Conservation (phyloP, 768 basidiomycete genomes). For the Thelephora aurantiotincta region DNA sequence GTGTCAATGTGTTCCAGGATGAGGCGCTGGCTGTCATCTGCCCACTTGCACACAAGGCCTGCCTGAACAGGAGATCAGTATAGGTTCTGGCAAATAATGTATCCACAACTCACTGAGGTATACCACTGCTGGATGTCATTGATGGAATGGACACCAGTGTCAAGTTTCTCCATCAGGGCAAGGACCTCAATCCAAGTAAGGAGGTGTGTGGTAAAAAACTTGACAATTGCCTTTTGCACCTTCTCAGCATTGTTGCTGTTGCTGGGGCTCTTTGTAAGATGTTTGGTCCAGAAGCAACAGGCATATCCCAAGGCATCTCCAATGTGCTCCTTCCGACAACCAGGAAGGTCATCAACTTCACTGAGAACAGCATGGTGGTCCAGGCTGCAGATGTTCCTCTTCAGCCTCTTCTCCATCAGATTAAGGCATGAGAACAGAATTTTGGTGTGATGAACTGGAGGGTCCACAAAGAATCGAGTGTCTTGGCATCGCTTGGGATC, state of each 20-base stretch:
- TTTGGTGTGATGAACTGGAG: not conserved
- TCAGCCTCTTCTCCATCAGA: not conserved
- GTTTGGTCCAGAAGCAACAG: slow-evolving; percentile 11
- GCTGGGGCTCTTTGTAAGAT: slow-evolving; percentile 6
- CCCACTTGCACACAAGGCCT: not conserved
- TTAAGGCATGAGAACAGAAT: not conserved
- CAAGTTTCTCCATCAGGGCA: slow-evolving; percentile 3
- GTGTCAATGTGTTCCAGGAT: not conserved
- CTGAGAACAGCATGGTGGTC: not conserved
- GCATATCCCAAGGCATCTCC: slow-evolving; percentile 11
- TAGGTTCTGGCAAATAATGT: slow-evolving; percentile 6
- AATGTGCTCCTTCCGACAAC: not conserved
- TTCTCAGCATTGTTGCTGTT: not conserved
- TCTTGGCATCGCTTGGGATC: slow-evolving; percentile 5
- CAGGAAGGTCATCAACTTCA: not conserved
- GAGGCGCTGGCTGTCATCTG: not conserved
- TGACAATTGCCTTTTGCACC: not conserved
- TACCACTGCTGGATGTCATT: not conserved
- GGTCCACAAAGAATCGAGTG: slow-evolving; percentile 2
- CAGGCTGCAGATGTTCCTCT: slow-evolving; percentile 1
- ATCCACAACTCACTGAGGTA: slow-evolving; percentile 2
- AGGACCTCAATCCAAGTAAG: slow-evolving; percentile 12
- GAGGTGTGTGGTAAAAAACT: slow-evolving; percentile 8
- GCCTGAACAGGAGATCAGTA: slow-evolving; percentile 6
- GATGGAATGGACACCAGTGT: not conserved